These are phyloP conservation scores for Podospora didyma DNA, from an alignment of 495 filamentous ascomycete species.

Conservation along the genomic window DNA sequence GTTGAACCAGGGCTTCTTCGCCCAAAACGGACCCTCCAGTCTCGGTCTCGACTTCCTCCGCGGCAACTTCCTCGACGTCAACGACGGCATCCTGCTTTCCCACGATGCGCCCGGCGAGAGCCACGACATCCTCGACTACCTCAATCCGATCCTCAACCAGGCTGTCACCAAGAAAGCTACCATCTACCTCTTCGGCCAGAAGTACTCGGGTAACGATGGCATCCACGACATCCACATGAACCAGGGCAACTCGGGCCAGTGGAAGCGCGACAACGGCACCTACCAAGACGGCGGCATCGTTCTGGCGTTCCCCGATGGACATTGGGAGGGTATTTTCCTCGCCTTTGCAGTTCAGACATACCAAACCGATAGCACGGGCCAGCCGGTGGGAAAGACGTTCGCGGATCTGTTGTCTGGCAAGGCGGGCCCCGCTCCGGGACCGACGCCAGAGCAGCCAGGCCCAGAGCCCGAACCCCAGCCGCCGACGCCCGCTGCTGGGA, in stretches of 20 bases:
- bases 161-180: conserved; percentile 32
- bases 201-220: conserved; percentile 24
- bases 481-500: not conserved
- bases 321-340: conserved; percentile 35
- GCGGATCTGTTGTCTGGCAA: not conserved
- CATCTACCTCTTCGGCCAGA: conserved; percentile 33
- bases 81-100: conserved; percentile 23
- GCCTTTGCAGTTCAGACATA: conserved; percentile 32
- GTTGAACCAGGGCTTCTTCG: conserved; percentile 9
- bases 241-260: conserved; percentile 33
- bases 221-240: conserved; percentile 47
- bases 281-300: conserved; percentile 38
- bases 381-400: conserved; percentile 12
- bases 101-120: conserved; percentile 19
- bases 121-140: conserved; percentile 31
- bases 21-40: conserved; percentile 10
- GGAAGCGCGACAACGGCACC: conserved; percentile 29
- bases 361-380: conserved; percentile 23
- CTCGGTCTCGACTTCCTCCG: conserved; percentile 31
- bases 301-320: conserved; percentile 23
- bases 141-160: conserved; percentile 32
- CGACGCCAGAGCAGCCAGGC: not conserved
- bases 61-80: conserved; percentile 19
- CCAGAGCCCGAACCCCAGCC: not conserved
- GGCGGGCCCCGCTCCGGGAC: not conserved